Conservation (phyloP, 1,139 yeast genomes). For the Kodamaea ohmeri region DNA sequence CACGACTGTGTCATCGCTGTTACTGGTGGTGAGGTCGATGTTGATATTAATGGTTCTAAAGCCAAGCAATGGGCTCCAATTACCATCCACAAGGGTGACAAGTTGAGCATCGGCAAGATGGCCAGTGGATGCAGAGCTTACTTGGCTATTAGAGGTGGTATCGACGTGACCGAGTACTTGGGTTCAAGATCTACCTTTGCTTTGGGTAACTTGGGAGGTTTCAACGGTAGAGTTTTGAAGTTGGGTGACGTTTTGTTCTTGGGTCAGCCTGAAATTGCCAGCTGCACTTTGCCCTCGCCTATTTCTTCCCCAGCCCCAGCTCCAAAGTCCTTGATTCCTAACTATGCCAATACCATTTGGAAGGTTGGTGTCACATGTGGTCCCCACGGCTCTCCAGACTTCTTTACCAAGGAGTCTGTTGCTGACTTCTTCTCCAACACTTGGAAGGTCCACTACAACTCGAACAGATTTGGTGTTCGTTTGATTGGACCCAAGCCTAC, state of each 20-base stretch:
- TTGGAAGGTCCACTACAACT: slow-evolving; percentile 96
- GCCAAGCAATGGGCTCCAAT: slow-evolving; percentile 68
- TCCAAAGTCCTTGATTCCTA: slow-evolving; percentile 60
- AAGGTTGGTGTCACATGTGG: slow-evolving; percentile 91
- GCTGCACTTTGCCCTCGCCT: slow-evolving; percentile 73
- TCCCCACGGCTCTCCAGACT: slow-evolving; percentile 97
- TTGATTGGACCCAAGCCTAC: slow-evolving; percentile 92
- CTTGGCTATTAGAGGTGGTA: slow-evolving; percentile 86
- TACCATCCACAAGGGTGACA: slow-evolving; percentile 67
- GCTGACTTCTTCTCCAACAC: slow-evolving; percentile 67
- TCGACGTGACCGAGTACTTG: slow-evolving; percentile 89
- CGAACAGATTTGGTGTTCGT: slow-evolving; percentile 94
- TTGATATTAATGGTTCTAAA: slow-evolving; percentile 61
- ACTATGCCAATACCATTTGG: slow-evolving; percentile 62
- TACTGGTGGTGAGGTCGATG: slow-evolving; percentile 77
- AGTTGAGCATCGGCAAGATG: slow-evolving; percentile 75
- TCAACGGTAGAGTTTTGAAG: slow-evolving; percentile 86
- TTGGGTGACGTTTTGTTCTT: slow-evolving; percentile 88
- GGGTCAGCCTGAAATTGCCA: slow-evolving; percentile 69
- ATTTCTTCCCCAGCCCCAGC: slow-evolving; percentile 57
- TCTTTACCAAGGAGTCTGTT: slow-evolving; percentile 75
- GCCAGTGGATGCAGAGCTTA: slow-evolving; percentile 84
- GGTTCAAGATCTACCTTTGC: slow-evolving; percentile 98
- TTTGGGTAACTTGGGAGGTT: slow-evolving; percentile 90
- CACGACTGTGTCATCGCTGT: slow-evolving; percentile 72